These are phyloP conservation scores for Macrophomina tecta DNA, from an alignment of 2,329 filamentous ascomycete genomes.

Conservation along the genomic window DNA sequence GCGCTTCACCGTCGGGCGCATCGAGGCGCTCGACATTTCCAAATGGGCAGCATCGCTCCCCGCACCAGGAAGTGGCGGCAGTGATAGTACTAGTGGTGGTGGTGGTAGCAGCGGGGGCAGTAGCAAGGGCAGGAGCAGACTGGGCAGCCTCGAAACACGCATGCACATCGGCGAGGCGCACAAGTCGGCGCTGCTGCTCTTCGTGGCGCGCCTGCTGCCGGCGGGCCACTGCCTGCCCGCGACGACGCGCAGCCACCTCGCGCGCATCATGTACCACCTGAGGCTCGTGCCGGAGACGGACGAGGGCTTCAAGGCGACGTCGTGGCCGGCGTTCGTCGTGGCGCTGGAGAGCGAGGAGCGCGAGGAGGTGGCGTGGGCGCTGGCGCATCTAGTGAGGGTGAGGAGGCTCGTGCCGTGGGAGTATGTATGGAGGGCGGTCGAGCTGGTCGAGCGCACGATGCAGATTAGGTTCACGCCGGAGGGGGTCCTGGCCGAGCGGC, in stretches of 20 bases:
- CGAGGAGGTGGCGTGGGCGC: neutral
- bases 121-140: neutral
- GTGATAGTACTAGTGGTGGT: too few relatives aligned
- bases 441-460: neutral
- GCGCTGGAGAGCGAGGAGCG: neutral
- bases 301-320: neutral
- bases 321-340: neutral
- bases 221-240: neutral
- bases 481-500: neutral
- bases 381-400: neutral
- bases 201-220: neutral
- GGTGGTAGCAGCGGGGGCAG: too few relatives aligned
- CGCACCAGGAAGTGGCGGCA: neutral
- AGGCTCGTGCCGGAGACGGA: neutral
- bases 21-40: neutral
- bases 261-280: neutral
- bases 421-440: neutral
- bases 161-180: neutral
- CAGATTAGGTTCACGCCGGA: neutral
- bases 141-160: neutral
- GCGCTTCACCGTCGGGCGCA: neutral
- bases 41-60: neutral
- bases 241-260: neutral
- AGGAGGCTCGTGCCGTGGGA: neutral
- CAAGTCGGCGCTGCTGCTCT: neutral